Conservation (phyloP, 148 eudicot genomes). For the Rhododendron ferrugineum region DNA sequence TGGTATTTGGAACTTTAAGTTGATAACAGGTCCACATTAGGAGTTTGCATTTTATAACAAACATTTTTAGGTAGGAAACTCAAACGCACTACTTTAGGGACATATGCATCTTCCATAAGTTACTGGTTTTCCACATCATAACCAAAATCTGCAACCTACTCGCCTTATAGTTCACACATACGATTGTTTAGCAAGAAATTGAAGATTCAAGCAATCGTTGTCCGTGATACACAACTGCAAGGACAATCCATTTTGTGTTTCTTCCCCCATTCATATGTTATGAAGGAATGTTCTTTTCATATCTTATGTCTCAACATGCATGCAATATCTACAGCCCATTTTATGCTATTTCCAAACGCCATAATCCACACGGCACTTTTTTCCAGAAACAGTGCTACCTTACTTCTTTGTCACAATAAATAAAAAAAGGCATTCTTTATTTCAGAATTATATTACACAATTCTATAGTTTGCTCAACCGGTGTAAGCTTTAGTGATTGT, state of each 20-base stretch:
- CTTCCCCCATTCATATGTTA: not conserved
- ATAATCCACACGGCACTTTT: not conserved
- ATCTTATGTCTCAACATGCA: not conserved
- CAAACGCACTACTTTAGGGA: not conserved
- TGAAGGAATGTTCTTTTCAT: not conserved
- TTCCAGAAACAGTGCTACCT: not conserved
- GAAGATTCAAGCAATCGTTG: not conserved
- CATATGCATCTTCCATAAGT: not conserved
- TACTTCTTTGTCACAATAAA: not conserved
- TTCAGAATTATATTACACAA: not conserved
- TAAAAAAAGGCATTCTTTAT: not conserved
- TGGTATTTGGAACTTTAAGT: slow-evolving; percentile 13
- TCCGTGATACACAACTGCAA: not conserved
- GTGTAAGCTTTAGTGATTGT: not conserved
- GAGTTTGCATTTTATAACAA: not conserved
- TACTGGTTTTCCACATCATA: slow-evolving; percentile 1
- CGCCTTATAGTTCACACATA: not conserved
- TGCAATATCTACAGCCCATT: not conserved
- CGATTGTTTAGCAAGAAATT: not conserved
- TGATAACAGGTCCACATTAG: not conserved
- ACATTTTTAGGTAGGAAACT: not conserved
- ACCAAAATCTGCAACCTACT: slow-evolving; percentile 3
- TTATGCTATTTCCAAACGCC: not conserved
- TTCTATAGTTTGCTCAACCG: not conserved
- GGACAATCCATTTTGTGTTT: not conserved